Base-by-base conservation (phyloP, 208 protist species). In the Spongospora subterranea region DNA sequence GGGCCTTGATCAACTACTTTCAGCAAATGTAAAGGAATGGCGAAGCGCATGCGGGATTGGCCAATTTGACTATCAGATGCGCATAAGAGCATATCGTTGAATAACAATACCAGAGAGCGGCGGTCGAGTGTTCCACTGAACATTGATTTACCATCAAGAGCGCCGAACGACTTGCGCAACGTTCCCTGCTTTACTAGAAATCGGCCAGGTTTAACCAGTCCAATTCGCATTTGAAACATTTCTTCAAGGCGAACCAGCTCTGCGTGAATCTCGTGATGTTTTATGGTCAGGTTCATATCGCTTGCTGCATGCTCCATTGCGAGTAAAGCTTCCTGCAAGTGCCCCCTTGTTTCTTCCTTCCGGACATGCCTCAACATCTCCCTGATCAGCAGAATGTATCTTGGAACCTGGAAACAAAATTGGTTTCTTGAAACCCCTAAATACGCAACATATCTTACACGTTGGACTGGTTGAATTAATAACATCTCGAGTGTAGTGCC, bases 391-490 rank as follows among this genome's bases (percentile, higher is more conserved):
- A 82, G n/a, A 43, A 82, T 82, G 71, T 82, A 82, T 45, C 71
- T 6, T n/a, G 71, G 71, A 6, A 82, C 40, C 71, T 82, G n/a
- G 17, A 45, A n/a, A 20, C 17, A 82, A 17, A 35, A 20, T 35
- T 6, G 17, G n/a, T 40, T 13, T 82, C n/a, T 35, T 6, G 17
- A 35, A 43, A 82, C 71, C 71, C n/a, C n/a, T n/a, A n/a, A 82
- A 43, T 20, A 20, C 35, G n/a, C 17, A n/a, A 82, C n/a, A 29
- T 24, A 24, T 20, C n/a, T 43, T 82, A 82, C 71, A 45, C 71
- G 71, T 82, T 82, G 71, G n/a, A 82, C 71, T 35, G 71, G 71
- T 35, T 82, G 71, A 82, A 82, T 82, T n/a, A 82, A 43, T 40
- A 82, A n/a, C 6, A 13, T n/a, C 35, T 82, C 71, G 35, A 82